Evolutionary conservation across 2,329 filamentous ascomycete genomes (phyloP).

Genomic region (Mycosphaerella sp.): DNA sequence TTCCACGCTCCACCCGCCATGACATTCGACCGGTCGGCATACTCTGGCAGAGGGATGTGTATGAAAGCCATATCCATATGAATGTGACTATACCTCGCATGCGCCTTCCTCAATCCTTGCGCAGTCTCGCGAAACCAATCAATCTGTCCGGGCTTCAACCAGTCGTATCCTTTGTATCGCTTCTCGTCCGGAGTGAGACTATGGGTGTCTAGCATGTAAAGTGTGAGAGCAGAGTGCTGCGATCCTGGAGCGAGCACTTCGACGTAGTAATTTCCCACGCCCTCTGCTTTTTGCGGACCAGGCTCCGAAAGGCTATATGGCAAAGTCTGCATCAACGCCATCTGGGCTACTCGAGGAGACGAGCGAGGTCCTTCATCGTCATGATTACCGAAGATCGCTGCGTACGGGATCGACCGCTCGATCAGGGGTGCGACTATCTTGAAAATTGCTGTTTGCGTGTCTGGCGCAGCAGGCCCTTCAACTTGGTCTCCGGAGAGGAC

Average conservation of each 20-base stretch:
- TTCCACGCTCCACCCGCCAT: conserved; percentile 62
- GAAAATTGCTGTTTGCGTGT: conserved; percentile 88
- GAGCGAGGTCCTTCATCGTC: conserved; percentile 67
- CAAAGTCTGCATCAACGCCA: conserved; percentile 77
- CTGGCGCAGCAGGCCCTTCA: conserved; percentile 86
- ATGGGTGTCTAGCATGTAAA: conserved; percentile 95
- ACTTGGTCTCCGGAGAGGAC: conserved; percentile 91
- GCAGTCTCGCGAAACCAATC: conserved; percentile 86
- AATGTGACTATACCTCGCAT: conserved; percentile 75
- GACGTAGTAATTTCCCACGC: conserved; percentile 90
- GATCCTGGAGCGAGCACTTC: conserved; percentile 80
- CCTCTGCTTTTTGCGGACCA: conserved; percentile 76
- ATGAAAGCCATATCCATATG: conserved; percentile 97
- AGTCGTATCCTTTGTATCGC: conserved; percentile 89
- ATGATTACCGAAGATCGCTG: conserved; percentile 94
- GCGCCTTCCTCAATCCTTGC: conserved; percentile 58
- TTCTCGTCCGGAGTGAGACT: conserved; percentile 84
- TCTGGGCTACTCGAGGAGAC: conserved; percentile 68
- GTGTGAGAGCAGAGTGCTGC: conserved; percentile 80
- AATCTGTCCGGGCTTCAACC: conserved; percentile 91
- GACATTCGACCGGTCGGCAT: conserved; percentile 55
- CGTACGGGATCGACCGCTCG: conserved; percentile 83
- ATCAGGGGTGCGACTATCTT: conserved; percentile 83
- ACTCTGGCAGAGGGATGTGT: conserved; percentile 92
- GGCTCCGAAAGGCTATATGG: conserved; percentile 84